Evolutionary conservation across 306 rosid species (phyloP).

Genomic region (Crotalaria pallida): DNA sequence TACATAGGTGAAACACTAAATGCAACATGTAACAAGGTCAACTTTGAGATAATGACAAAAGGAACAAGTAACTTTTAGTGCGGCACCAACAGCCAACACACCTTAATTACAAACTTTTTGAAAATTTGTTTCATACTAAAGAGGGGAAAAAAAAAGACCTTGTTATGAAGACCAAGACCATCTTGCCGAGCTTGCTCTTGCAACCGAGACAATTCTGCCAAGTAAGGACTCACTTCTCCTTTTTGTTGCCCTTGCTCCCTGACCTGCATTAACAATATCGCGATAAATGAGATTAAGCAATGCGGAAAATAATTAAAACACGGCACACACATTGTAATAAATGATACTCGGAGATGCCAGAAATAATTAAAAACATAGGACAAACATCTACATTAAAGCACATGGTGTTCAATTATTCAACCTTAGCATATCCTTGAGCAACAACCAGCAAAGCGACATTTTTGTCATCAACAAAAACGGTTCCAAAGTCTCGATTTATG

Average conservation of each 20-base stretch:
- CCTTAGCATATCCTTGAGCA: conserved; percentile 97
- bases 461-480: conserved; percentile 78
- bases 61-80: not conserved
- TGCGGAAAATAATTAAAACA: not conserved
- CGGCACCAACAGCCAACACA: not conserved
- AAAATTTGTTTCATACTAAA: not conserved
- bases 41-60: not conserved
- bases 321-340: not conserved
- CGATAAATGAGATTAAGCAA: conserved; percentile 10
- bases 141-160: conserved; percentile 42
- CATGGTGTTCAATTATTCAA: conserved; percentile 22
- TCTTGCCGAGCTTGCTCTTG: conserved; percentile 90
- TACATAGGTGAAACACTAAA: not conserved
- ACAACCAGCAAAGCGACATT: conserved; percentile 76
- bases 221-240: conserved; percentile 85
- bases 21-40: not conserved
- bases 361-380: not conserved
- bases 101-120: not conserved
- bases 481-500: conserved; percentile 83
- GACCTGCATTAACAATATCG: conserved; percentile 47
- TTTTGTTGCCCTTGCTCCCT: conserved; percentile 89
- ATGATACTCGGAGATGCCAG: not conserved
- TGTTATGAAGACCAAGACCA: conserved; percentile 94
- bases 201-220: conserved; percentile 63
- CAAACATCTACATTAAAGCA: not conserved